Conservation (phyloP, 2,329 filamentous ascomycete genomes). For the Xylariales sp. region DNA sequence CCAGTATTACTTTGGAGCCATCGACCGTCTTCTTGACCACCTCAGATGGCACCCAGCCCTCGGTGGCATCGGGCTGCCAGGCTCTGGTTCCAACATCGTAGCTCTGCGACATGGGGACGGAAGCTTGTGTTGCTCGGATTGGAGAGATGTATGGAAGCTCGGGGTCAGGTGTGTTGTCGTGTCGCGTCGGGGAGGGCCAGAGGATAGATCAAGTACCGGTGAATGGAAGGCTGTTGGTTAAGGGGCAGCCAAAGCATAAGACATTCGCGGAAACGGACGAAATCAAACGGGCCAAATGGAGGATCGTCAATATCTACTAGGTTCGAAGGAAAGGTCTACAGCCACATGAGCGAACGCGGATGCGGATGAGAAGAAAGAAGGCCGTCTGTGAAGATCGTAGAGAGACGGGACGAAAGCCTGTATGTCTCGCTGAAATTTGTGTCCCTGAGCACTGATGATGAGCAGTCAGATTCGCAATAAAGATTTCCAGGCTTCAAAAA, state of each 20-base stretch:
- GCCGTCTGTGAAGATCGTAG: background rate
- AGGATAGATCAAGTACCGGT: background rate
- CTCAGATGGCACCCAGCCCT: constrained; percentile 97
- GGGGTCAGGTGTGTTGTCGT: background rate
- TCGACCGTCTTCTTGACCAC: constrained; percentile 79
- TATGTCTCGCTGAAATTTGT: background rate
- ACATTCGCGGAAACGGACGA: too few relatives aligned
- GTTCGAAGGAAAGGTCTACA: constrained; percentile 9
- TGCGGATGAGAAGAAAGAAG: constrained; percentile 4
- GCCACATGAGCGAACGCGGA: constrained; percentile 4
- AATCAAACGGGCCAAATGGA: constrained; percentile 8
- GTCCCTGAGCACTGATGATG: constrained; percentile 1
- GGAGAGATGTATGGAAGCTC: constrained; percentile 5
- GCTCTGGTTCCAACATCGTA: constrained; percentile 96
- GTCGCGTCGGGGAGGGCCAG: constrained; percentile 5
- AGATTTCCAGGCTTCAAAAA: background rate
- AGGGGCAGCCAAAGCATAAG: constrained; percentile 10
- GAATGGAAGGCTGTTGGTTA: constrained; percentile 4
- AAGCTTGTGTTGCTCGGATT: constrained; percentile 6
- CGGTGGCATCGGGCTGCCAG: constrained; percentile 94
- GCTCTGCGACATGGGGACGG: constrained; percentile 72
- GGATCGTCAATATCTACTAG: constrained; percentile 10
- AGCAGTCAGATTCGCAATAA: background rate
- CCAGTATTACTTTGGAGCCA: constrained; percentile 80
- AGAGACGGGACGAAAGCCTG: too few relatives aligned